Evolutionary conservation across 768 basidiomycete species (phyloP).

Genomic region (Leucocoprinus birnbaumii): DNA sequence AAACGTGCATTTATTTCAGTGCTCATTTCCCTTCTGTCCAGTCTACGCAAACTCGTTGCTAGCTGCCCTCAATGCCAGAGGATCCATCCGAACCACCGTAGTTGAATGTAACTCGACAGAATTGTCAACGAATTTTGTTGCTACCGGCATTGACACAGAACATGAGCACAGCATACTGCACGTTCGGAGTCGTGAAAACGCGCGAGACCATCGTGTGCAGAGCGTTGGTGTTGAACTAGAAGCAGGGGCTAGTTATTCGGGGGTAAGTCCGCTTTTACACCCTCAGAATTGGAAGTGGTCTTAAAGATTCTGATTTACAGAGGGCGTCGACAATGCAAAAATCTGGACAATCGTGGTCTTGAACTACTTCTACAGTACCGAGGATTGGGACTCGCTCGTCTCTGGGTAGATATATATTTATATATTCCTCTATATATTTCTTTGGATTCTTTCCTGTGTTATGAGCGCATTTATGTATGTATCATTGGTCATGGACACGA

Average conservation of each 20-base stretch:
- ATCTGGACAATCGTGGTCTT: background rate
- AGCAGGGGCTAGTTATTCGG: slow-evolving; percentile 1
- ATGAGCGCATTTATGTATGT: too few species aligned
- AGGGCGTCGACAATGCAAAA: background rate
- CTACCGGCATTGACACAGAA: slow-evolving; percentile 20
- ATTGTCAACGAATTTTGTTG: slow-evolving; percentile 32
- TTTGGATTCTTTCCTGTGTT: too few species aligned
- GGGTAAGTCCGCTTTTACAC: background rate
- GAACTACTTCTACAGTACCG: background rate
- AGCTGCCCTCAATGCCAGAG: slow-evolving; percentile 42
- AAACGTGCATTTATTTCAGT: background rate
- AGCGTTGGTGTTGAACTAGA: background rate
- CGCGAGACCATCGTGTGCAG: background rate
- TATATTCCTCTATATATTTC: too few species aligned
- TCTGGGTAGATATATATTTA: too few species aligned
- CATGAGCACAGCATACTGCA: slow-evolving; percentile 19
- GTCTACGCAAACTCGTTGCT: slow-evolving; percentile 47
- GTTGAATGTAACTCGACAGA: slow-evolving; percentile 21
- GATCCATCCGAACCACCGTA: slow-evolving; percentile 25
- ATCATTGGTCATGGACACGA: too few species aligned
- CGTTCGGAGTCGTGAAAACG: slow-evolving; percentile 10
- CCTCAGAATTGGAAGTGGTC: background rate
- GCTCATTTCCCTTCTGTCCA: slow-evolving; percentile 15
- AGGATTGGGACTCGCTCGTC: too few species aligned
- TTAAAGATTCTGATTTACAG: background rate